These are phyloP conservation scores for Yamadazyma spencermartinsiae DNA, from an alignment of 1,139 yeast species.

Conservation along the genomic window DNA sequence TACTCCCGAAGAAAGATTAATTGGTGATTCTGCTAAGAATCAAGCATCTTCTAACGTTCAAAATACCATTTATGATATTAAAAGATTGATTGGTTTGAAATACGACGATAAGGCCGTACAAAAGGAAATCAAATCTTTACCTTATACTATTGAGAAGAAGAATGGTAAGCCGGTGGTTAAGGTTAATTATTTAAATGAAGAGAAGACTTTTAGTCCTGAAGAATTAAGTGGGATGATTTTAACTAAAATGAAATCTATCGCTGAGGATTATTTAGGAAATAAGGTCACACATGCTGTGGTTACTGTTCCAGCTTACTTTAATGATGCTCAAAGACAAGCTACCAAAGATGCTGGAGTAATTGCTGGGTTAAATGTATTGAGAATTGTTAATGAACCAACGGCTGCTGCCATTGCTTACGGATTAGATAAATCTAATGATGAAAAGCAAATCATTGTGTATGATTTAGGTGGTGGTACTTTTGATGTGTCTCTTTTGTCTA, in stretches of 20 bases:
- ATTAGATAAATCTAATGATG: slow-evolving; percentile 69
- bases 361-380: slow-evolving; percentile 90
- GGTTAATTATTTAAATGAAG: slow-evolving; percentile 68
- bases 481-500: slow-evolving; percentile 51
- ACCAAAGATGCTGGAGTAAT: slow-evolving; percentile 97
- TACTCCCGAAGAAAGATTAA: slow-evolving; percentile 81
- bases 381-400: slow-evolving; percentile 97
- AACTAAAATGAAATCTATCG: slow-evolving; percentile 89
- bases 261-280: slow-evolving; percentile 88
- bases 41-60: slow-evolving; percentile 82
- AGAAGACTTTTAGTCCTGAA: slow-evolving; percentile 79
- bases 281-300: slow-evolving; percentile 93
- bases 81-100: slow-evolving; percentile 82
- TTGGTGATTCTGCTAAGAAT: slow-evolving; percentile 94
- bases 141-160: slow-evolving; percentile 66
- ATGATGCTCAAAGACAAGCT: slow-evolving; percentile 98
- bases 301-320: slow-evolving; percentile 96
- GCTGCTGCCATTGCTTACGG: slow-evolving; percentile 99
- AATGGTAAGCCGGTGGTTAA: slow-evolving; percentile 80
- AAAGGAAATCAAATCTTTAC: slow-evolving; percentile 80
- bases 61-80: slow-evolving; percentile 82
- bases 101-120: slow-evolving; percentile 75
- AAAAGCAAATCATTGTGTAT: slow-evolving; percentile 51
- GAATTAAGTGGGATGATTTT: slow-evolving; percentile 91
- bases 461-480: slow-evolving; percentile 60